A percentile compares a stretch with the other conserved stretches of the same genome.
These are phyloP conservation scores for Cocos nucifera DNA, from an alignment of 176 grass and related monocot species.

Conservation along the genomic window DNA sequence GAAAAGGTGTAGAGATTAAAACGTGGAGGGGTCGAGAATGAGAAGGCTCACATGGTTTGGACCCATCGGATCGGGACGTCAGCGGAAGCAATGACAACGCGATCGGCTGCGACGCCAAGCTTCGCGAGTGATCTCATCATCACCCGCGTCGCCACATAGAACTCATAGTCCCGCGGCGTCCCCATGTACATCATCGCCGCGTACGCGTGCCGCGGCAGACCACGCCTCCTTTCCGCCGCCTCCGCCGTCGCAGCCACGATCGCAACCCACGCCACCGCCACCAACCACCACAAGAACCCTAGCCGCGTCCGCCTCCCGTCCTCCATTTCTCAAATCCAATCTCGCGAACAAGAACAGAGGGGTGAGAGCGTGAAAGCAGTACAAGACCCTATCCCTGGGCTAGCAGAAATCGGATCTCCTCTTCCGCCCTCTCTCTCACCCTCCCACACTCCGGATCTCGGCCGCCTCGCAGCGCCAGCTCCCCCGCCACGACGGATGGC, in stretches of 20 bases:
- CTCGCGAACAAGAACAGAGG: no score
- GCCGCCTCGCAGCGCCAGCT: no score
- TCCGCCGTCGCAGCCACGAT: conserved; percentile 5
- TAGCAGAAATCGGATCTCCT: no score
- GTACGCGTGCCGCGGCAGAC: conserved; percentile 37
- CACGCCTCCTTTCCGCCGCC: neutral
- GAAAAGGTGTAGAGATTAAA: no score
- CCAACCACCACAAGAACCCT: conserved; percentile 24
- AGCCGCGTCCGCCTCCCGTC: conserved; percentile 12
- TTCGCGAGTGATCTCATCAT: conserved; percentile 71
- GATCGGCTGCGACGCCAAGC: conserved; percentile 43
- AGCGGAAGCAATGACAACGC: conserved; percentile 73
- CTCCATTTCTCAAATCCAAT: neutral
- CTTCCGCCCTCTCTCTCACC: no score
- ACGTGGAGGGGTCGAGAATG: neutral
- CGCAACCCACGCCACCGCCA: neutral
- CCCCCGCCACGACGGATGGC: no score
- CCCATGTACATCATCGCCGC: conserved; percentile 97
- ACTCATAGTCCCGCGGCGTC: conserved; percentile 84
- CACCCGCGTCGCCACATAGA: conserved; percentile 90
- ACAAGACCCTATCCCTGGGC: no score
- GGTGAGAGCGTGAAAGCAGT: no score
- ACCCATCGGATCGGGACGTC: conserved; percentile 69
- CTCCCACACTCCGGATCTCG: no score
- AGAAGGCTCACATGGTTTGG: conserved; percentile 43